phyloP scores from a whole-genome alignment of 1,284 basidiomycete genomes.

The Singerocomus rubriflavus region DNA sequence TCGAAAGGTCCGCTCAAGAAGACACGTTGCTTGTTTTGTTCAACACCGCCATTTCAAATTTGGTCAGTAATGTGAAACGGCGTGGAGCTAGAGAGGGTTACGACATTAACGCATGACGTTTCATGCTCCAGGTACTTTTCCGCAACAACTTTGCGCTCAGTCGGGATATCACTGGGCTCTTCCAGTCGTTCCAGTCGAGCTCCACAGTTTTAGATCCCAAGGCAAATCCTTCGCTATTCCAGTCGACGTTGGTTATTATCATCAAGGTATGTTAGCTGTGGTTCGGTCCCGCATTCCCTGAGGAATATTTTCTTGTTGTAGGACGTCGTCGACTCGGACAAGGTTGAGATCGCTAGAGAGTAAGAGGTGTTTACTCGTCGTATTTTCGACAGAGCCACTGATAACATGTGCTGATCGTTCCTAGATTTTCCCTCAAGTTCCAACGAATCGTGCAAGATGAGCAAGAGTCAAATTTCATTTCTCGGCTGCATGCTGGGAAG shows the following conservation, averaged over 20 bases:
- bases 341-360: conserved; percentile 55
- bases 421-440: conserved; percentile 53
- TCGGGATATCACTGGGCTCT: conserved; percentile 56
- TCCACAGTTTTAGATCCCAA: conserved; percentile 56
- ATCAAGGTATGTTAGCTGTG: conserved; percentile 45
- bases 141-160: conserved; percentile 63
- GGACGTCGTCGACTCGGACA: conserved; percentile 61
- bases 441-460: conserved; percentile 56
- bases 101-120: background rate
- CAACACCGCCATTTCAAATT: conserved; percentile 62
- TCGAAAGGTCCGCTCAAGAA: conserved; percentile 61
- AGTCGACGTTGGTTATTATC: conserved; percentile 57
- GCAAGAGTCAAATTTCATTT: conserved; percentile 60
- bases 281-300: background rate
- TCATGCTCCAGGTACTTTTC: conserved; percentile 48
- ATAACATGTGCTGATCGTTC: background rate
- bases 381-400: background rate
- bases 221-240: conserved; percentile 56
- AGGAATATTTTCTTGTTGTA: conserved; percentile 17
- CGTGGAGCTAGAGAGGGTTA: too few relatives aligned
- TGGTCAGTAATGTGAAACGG: conserved; percentile 22
- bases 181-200: conserved; percentile 64
- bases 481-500: conserved; percentile 50
- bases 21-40: conserved; percentile 61
- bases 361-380: conserved; percentile 25